These are phyloP conservation scores for Microascus cirrosus DNA, from an alignment of 2,329 filamentous ascomycete genomes.

Conservation along the genomic window DNA sequence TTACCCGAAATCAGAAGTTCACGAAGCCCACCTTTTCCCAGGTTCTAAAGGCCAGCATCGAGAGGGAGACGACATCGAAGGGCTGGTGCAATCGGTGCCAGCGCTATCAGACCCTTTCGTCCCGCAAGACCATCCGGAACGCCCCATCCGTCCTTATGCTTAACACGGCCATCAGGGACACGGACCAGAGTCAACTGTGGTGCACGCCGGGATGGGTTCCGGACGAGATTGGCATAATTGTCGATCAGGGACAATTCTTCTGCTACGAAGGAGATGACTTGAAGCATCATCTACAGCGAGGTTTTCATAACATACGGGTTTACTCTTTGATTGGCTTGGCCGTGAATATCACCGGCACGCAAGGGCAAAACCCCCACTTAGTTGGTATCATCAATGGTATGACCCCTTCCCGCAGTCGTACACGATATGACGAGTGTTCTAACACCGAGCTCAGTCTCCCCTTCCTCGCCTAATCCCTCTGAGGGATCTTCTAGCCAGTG, in stretches of 20 bases:
- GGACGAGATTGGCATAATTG: slow-evolving; percentile 84
- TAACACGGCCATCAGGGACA: slow-evolving; percentile 64
- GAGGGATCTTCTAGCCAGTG: slow-evolving; percentile 56
- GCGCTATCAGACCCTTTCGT: slow-evolving; percentile 78
- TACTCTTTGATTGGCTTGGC: slow-evolving; percentile 89
- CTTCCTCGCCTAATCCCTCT: slow-evolving; percentile 20
- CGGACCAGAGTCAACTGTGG: slow-evolving; percentile 74
- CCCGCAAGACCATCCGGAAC: slow-evolving; percentile 70
- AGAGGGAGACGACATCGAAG: slow-evolving; percentile 76
- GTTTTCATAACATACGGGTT: slow-evolving; percentile 69
- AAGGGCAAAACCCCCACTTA: slow-evolving; percentile 79
- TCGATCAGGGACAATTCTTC: slow-evolving; percentile 84
- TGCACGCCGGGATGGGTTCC: slow-evolving; percentile 83
- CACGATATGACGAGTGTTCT: neutral
- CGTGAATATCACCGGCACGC: slow-evolving; percentile 55
- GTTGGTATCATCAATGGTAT: slow-evolving; percentile 82
- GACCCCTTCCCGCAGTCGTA: slow-evolving; percentile 9
- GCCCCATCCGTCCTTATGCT: slow-evolving; percentile 82
- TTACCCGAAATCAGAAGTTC: slow-evolving; percentile 32
- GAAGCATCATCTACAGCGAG: slow-evolving; percentile 65
- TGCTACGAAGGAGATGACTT: slow-evolving; percentile 92
- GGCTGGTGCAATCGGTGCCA: slow-evolving; percentile 92
- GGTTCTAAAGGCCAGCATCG: slow-evolving; percentile 83
- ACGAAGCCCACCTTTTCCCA: slow-evolving; percentile 67
- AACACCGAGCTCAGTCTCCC: slow-evolving; percentile 5